Evolutionary conservation across 2,329 filamentous ascomycete species (phyloP).

Genomic region (Fusarium duplospermum): DNA sequence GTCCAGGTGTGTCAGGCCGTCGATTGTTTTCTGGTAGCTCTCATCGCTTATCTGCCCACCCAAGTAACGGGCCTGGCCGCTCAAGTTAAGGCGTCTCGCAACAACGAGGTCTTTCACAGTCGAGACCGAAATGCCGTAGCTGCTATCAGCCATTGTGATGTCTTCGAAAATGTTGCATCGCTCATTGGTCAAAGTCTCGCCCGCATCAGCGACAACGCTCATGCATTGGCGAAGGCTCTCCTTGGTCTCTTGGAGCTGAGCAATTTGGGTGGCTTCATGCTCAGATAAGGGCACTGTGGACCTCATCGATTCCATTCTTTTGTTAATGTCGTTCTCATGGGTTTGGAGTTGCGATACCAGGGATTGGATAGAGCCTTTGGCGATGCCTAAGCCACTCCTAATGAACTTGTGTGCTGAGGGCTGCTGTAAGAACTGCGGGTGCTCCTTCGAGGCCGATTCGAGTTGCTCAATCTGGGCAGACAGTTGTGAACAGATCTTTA

Average conservation of each 20-base stretch:
- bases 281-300: slow-evolving; percentile 17
- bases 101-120: slow-evolving; percentile 41
- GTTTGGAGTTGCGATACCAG: slow-evolving; percentile 26
- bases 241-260: slow-evolving; percentile 34
- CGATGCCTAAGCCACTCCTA: slow-evolving; percentile 23
- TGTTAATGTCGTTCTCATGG: slow-evolving; percentile 27
- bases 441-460: slow-evolving; percentile 28
- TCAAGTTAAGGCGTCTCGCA: slow-evolving; percentile 36
- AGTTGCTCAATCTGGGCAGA: slow-evolving; percentile 35
- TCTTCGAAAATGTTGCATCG: slow-evolving; percentile 44
- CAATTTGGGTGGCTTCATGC: slow-evolving; percentile 18
- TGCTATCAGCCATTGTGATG: slow-evolving; percentile 36
- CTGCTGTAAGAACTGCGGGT: slow-evolving; percentile 18
- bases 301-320: slow-evolving; percentile 28
- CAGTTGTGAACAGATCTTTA: slow-evolving; percentile 37
- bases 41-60: slow-evolving; percentile 20
- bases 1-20: background rate
- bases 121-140: slow-evolving; percentile 40
- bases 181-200: slow-evolving; percentile 25
- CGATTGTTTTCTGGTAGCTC: background rate
- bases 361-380: slow-evolving; percentile 29
- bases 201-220: slow-evolving; percentile 31
- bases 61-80: slow-evolving; percentile 21
- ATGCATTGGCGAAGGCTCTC: slow-evolving; percentile 39
- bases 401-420: slow-evolving; percentile 38